Conservation (phyloP, 148 eudicot species). For the Arbutus unedo region DNA sequence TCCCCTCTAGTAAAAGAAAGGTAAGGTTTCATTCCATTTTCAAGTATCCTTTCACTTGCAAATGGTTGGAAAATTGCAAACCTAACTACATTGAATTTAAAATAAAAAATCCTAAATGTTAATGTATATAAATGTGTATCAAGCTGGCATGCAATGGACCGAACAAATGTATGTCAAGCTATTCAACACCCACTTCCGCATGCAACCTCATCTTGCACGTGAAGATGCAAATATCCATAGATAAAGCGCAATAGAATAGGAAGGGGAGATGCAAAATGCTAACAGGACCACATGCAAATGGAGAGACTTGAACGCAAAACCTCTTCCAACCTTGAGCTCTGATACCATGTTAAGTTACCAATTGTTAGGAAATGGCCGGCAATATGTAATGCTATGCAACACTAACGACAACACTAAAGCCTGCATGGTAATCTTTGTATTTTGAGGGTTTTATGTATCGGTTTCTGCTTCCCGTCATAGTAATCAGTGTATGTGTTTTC, state of each 20-base stretch:
- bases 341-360: not conserved
- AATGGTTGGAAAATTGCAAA: too few relatives aligned
- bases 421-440: not conserved
- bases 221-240: not conserved
- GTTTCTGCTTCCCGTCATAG: not conserved
- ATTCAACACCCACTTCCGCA: not conserved
- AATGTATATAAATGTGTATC: too few relatives aligned
- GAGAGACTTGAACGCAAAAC: not conserved
- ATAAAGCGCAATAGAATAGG: not conserved
- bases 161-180: not conserved
- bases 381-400: not conserved
- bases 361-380: not conserved
- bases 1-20: too few relatives aligned
- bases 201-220: not conserved
- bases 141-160: not conserved
- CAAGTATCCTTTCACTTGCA: too few relatives aligned
- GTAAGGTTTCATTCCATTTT: too few relatives aligned
- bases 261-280: not conserved
- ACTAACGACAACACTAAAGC: not conserved
- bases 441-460: not conserved
- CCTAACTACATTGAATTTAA: too few relatives aligned
- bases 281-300: not conserved
- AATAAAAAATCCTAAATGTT: too few relatives aligned
- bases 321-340: not conserved
- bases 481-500: not conserved